Percentiles rank a stretch among this genome's conserved stretches.
Evolutionary conservation across 2,329 filamentous ascomycete species (phyloP).

Genomic region (Stachybotrys chartarum): DNA sequence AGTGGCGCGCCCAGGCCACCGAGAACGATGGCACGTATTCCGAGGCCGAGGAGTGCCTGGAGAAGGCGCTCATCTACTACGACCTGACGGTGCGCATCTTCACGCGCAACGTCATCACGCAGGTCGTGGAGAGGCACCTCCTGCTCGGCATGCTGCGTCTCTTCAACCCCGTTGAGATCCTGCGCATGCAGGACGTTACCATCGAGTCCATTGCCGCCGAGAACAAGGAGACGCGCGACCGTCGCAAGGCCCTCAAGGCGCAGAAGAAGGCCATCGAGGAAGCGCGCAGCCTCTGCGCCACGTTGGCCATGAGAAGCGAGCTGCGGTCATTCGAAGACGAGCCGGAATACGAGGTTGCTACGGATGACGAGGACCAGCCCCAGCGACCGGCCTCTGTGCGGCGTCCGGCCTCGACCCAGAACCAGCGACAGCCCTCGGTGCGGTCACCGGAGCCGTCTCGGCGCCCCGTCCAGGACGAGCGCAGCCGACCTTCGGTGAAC

Average conservation of each 20-base stretch:
- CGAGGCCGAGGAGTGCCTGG: constrained; percentile 44
- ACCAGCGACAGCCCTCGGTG: constrained; percentile 4
- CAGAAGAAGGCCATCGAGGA: constrained; percentile 45
- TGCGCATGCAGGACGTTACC: constrained; percentile 35
- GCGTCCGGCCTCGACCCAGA: constrained; percentile 10
- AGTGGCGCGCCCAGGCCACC: constrained; percentile 35
- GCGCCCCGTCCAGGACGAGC: constrained; percentile 15
- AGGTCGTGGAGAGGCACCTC: constrained; percentile 44
- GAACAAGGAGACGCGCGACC: constrained; percentile 44
- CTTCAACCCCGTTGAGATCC: constrained; percentile 45
- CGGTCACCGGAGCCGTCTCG: constrained; percentile 13
- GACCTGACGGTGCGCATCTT: constrained; percentile 45
- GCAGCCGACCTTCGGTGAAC: constrained; percentile 9
- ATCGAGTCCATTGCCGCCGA: constrained; percentile 45
- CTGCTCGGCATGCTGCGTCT: constrained; percentile 43
- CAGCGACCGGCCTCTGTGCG: constrained; percentile 8
- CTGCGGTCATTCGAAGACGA: constrained; percentile 32
- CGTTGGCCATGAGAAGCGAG: constrained; percentile 45
- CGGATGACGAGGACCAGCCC: constrained; percentile 21
- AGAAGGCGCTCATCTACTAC: constrained; percentile 51
- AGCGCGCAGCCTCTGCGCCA: constrained; percentile 40
- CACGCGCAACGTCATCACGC: constrained; percentile 44
- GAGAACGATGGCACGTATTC: constrained; percentile 38
- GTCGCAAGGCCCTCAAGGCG: constrained; percentile 37
- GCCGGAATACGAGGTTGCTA: constrained; percentile 19